Base-by-base conservation (phyloP, 1,284 basidiomycete species). In the Ceratobasidium theobromae region DNA sequence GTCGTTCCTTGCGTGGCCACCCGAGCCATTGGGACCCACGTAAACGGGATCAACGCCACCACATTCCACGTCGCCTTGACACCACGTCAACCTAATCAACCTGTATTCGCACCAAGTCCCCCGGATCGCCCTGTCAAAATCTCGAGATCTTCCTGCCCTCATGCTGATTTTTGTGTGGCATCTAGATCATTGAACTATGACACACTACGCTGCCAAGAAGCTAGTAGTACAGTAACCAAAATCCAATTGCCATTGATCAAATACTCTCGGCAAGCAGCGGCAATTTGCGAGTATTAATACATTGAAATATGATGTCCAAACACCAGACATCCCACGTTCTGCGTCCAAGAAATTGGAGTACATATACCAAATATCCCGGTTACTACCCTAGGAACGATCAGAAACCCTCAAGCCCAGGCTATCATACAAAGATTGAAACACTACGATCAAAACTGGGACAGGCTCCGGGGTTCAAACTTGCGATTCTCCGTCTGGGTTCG, bases 321-420 rank as follows among this genome's bases (percentile, higher is more conserved):
- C n/a, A n/a, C n/a, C n/a, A n/a, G n/a, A n/a, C n/a, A n/a, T n/a
- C n/a, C n/a, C n/a, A n/a, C n/a, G n/a, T n/a, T n/a, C n/a, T n/a
- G n/a, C n/a, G n/a, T n/a, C n/a, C n/a, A n/a, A n/a, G n/a, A n/a
- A n/a, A n/a, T n/a, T n/a, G n/a, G n/a, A n/a, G n/a, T n/a, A n/a
- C n/a, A n/a, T 3, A 14, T 48, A 27, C 45, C n/a, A 48, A 3
- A 14, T 23, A 48, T 23, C 45, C 21, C 27, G 45, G 45, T 48
- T 21, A 58, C 45, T 14, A 32, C 27, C 23, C 30, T 43, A 58
- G 55, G 55, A 58, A 58, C 55, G n/a, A 58, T 58, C 55, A 58
- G n/a, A 14, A 21, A 16, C 28, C 23, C 43, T 23, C 27, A 58
- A 28, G 12, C 32, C 38, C 30, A 33, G 28, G 27, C 28, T 25